Percentiles rank a stretch among this genome's conserved stretches.
These are phyloP conservation scores for Populus hybrid DNA, from an alignment of 441 rosid genomes.

Conservation along the genomic window DNA sequence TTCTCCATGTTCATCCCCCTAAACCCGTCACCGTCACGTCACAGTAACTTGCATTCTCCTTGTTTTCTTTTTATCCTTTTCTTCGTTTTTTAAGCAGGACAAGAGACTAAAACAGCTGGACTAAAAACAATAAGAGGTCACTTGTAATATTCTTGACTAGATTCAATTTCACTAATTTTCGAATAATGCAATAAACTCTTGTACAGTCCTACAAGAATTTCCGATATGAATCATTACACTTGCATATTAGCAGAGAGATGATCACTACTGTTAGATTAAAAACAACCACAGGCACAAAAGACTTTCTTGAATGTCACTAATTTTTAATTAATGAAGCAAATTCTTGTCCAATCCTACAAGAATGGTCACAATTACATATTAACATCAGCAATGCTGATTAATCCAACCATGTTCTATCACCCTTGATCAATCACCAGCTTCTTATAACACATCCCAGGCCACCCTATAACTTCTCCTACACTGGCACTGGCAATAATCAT, in stretches of 20 bases:
- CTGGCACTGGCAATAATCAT: neutral
- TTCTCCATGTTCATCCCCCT: conserved; percentile 1
- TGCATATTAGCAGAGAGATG: neutral
- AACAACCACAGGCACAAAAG: neutral
- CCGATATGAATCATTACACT: neutral
- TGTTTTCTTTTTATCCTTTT: neutral
- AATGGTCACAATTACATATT: conserved; percentile 17
- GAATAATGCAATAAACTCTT: neutral
- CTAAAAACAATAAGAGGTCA: no score
- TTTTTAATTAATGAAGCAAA: conserved; percentile 6
- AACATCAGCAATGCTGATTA: conserved; percentile 11
- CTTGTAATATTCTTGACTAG: neutral
- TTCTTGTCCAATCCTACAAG: conserved; percentile 13
- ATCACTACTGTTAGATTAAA: neutral
- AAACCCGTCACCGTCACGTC: neutral
- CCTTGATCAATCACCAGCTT: neutral
- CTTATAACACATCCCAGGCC: neutral
- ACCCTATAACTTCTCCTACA: neutral
- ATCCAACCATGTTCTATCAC: neutral
- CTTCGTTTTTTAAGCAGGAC: neutral
- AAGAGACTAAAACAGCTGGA: no score
- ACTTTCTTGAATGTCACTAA: neutral
- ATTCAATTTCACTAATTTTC: neutral
- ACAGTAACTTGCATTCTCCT: neutral
- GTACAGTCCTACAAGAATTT: neutral